phyloP scores from a whole-genome alignment of 306 rosid genomes.

The Medicago ruthenica region DNA sequence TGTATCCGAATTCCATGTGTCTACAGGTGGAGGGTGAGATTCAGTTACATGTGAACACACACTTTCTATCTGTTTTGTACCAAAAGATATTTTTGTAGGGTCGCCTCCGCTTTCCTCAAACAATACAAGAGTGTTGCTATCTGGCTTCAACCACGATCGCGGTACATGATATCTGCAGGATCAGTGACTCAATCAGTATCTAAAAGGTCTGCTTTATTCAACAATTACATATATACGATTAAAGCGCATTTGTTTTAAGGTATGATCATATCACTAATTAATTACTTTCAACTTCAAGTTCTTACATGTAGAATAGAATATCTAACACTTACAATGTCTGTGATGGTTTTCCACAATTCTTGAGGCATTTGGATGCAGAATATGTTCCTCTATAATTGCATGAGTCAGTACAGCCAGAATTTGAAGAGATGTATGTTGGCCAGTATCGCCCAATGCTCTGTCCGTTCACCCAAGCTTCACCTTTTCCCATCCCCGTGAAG shows the following conservation, averaged over 20 bases:
- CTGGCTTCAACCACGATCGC: constrained; percentile 69
- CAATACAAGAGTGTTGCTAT: constrained; percentile 71
- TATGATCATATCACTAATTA: not conserved
- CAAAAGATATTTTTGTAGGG: constrained; percentile 70
- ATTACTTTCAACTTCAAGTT: not conserved
- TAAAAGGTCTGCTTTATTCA: not conserved
- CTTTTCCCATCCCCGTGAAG: constrained; percentile 92
- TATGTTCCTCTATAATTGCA: constrained; percentile 75
- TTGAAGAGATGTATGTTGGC: constrained; percentile 68
- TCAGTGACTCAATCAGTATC: constrained; percentile 29
- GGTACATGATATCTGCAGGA: constrained; percentile 84
- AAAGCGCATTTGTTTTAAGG: not conserved
- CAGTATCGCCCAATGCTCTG: constrained; percentile 96
- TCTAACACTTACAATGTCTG: constrained; percentile 68
- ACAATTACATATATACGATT: constrained; percentile 5
- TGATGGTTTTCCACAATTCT: constrained; percentile 88
- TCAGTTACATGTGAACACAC: constrained; percentile 81
- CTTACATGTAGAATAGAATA: not conserved
- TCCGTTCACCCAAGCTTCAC: constrained; percentile 98
- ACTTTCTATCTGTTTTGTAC: constrained; percentile 64
- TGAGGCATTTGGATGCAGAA: constrained; percentile 65
- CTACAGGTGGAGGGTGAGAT: constrained; percentile 81
- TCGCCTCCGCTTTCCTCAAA: constrained; percentile 90
- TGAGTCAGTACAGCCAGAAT: constrained; percentile 55
- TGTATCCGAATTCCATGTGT: constrained; percentile 65